Evolutionary conservation across 139 green algal genomes (phyloP).

Genomic region (Mesostigma viride): DNA sequence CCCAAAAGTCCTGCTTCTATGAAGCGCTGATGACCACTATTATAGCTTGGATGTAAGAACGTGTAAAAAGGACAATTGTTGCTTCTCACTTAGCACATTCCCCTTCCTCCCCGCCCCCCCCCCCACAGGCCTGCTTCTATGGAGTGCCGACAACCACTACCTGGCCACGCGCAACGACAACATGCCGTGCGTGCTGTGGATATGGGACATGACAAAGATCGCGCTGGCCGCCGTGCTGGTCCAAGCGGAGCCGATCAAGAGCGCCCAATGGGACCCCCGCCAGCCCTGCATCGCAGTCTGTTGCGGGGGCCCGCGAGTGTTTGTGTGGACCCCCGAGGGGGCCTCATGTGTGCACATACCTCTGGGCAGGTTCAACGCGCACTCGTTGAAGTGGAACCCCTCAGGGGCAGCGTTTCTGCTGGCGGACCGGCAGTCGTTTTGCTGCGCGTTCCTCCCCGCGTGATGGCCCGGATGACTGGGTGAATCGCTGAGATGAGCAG

Average conservation of each 20-base stretch:
- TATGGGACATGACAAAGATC: conserved; percentile 59
- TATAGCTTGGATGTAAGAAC: background rate
- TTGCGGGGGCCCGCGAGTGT: conserved; percentile 45
- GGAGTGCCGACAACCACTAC: conserved; percentile 54
- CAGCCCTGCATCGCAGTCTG: conserved; percentile 41
- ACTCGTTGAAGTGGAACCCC: conserved; percentile 42
- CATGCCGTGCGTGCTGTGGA: conserved; percentile 51
- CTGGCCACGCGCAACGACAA: conserved; percentile 64
- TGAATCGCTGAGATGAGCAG: no score
- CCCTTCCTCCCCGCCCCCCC: no score
- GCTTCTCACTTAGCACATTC: background rate
- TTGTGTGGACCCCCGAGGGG: conserved; percentile 65
- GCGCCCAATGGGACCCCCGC: conserved; percentile 42
- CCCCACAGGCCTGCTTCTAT: conserved; percentile 38
- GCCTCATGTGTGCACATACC: conserved; percentile 70
- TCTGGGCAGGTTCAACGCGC: conserved; percentile 48
- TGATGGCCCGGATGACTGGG: no score
- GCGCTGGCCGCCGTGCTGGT: conserved; percentile 53
- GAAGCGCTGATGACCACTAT: background rate
- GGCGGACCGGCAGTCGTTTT: conserved; percentile 47
- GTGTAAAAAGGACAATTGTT: background rate
- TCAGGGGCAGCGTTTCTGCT: conserved; percentile 41
- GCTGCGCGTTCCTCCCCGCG: conserved; percentile 47
- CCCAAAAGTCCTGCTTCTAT: no score
- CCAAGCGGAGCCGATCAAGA: conserved; percentile 41